These are phyloP conservation scores for Kluyveromyces lactis DNA, from an alignment of 805 yeast genomes.

Conservation along the genomic window DNA sequence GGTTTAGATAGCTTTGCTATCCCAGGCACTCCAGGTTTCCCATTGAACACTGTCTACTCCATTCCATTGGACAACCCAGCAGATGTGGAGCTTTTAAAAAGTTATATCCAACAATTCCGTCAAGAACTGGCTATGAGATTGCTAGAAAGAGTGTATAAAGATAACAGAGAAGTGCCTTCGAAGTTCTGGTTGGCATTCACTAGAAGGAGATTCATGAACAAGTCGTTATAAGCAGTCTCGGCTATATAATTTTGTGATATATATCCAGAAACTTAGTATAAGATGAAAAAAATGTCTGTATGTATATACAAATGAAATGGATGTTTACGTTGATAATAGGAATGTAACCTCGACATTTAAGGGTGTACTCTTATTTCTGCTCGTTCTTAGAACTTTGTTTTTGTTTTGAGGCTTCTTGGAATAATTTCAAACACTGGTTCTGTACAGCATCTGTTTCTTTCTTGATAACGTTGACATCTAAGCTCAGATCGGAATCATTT, in stretches of 20 bases:
- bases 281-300: too few species aligned
- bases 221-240: conserved; percentile 34
- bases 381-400: background rate
- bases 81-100: conserved; percentile 72
- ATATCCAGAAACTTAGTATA: too few species aligned
- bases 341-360: too few species aligned
- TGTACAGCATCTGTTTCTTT: conserved; percentile 63
- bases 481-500: conserved; percentile 40
- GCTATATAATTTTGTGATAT: too few species aligned
- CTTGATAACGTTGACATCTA: conserved; percentile 48
- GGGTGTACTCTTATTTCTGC: background rate
- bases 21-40: conserved; percentile 95
- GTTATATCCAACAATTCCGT: conserved; percentile 85
- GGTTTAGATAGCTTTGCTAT: conserved; percentile 81
- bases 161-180: conserved; percentile 55
- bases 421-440: conserved; percentile 58
- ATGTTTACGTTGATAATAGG: too few species aligned
- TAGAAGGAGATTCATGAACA: conserved; percentile 92
- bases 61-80: conserved; percentile 62
- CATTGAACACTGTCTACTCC: conserved; percentile 67
- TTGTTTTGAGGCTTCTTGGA: conserved; percentile 34
- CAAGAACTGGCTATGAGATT: conserved; percentile 85
- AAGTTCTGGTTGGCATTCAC: conserved; percentile 96
- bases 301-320: too few species aligned
- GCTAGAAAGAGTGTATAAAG: conserved; percentile 61